These are phyloP conservation scores for Penicillium lividum DNA, from an alignment of 495 filamentous ascomycete genomes.

Conservation along the genomic window DNA sequence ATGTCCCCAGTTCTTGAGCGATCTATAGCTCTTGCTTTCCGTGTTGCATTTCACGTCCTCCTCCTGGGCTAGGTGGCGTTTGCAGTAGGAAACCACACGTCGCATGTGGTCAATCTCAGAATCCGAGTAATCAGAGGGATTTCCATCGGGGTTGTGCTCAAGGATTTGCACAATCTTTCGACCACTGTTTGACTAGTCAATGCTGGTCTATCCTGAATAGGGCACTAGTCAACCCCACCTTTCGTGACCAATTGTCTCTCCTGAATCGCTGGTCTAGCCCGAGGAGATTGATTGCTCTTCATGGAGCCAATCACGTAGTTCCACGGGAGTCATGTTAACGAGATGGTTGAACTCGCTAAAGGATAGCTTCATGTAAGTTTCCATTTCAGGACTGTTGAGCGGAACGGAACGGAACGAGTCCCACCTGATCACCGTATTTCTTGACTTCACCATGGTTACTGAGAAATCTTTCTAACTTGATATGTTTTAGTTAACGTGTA, in stretches of 20 bases:
- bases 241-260: constrained; percentile 67
- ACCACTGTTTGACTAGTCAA: constrained; percentile 39
- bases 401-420: constrained; percentile 9
- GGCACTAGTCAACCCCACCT: constrained; percentile 39
- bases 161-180: constrained; percentile 66
- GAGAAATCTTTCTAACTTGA: too few species aligned
- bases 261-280: constrained; percentile 59
- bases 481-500: too few species aligned
- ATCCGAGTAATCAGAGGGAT: constrained; percentile 53
- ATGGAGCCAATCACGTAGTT: constrained; percentile 63
- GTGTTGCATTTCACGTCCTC: constrained; percentile 56
- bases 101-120: constrained; percentile 66
- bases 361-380: constrained; percentile 27
- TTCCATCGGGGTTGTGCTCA: constrained; percentile 58
- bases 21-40: constrained; percentile 57
- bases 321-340: constrained; percentile 65
- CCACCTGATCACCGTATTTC: constrained; percentile 57
- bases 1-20: constrained; percentile 70
- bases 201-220: background rate
- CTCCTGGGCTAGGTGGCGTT: constrained; percentile 68
- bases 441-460: constrained; percentile 58
- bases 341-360: constrained; percentile 67
- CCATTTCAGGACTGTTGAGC: background rate
- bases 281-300: constrained; percentile 53
- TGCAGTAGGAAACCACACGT: constrained; percentile 62